Base-by-base conservation (phyloP, 2,329 filamentous ascomycete species). In the Colletotrichum agaves region DNA sequence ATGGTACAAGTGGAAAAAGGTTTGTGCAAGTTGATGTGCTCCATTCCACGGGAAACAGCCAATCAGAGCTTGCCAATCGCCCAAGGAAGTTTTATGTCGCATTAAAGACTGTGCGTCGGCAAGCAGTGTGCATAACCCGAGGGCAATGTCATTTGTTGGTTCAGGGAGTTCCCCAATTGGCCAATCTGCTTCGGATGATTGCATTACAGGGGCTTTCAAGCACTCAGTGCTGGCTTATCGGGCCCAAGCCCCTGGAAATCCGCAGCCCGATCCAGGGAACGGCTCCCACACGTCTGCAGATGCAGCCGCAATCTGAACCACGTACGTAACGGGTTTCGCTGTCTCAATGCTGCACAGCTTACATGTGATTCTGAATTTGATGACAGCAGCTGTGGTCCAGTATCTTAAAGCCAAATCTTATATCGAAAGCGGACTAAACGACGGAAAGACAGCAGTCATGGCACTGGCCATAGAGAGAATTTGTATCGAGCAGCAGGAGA, bases 201-300 rank as follows among this genome's bases (percentile, higher is more conserved):
- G 53, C 47, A 52, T 17, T 31, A 17, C 47, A 52, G 23, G n/a
- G 15, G 21, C 21, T 52, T 52, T 35, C n/a, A 27, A 52, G 47
- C 47, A 31, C 11, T 17, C 19, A 31, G 12, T 39, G 10, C 7
- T 12, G n/a, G 23, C 13, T 58, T 27, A 58, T 58, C 55, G 55
- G 13, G 55, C 55, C 55, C 41, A 47, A 37, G 27, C 17, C 55
- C 55, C 41, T 58, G 55, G 55, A 58, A 58, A 58, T 41, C 23
- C 23, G 55, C 23, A 31, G 33, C 23, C 33, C 33, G 15, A n/a
- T n/a, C 41, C 41, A n/a, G 19, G n/a, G 27, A 10, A 52, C 23
- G 21, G 27, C 15, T n/a, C 12, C 8, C 47, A 17, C 47, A 11
- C 27, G 47, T 33, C 49, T 23, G 55, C 31, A 58, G 27, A 17